Base-by-base conservation (phyloP, 2,329 filamentous ascomycete genomes). In the Microcera coccophila region DNA sequence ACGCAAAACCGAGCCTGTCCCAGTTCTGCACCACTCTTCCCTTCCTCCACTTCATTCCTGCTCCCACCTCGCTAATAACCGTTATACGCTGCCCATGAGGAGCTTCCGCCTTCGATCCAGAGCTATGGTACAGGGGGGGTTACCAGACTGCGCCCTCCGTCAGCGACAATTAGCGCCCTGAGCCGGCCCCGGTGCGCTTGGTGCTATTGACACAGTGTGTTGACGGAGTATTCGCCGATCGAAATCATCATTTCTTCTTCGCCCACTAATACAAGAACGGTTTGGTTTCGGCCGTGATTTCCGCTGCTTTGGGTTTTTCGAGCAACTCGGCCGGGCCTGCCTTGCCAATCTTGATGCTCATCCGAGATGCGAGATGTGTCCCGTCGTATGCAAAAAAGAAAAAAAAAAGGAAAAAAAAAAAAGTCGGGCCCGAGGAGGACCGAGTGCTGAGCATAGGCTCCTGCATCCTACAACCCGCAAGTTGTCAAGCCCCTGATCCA, bases 81-180 rank as follows among this genome's bases (percentile, higher is more conserved):
- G 33, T 35, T 5, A 35, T 35, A 20, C 33, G 16, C 17, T 17
- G 37, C 37, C 37, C 31, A 24, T 31, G 22, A 24, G 29, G 37
- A 12, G 26, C 34, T 34, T 43, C 39, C 40, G 43, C 41, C 43
- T 42, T 48, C 36, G 43, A 46, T 49, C 51, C 49, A 39, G 48
- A 52, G 43, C 14, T 44, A 36, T 45, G 48, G 51, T 42, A 53
- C 34, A 49, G 41, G 45, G n/a, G 45, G 35, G 40, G 41, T 29
- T 48, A 26, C 29, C 36, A 46, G 41, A 38, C 46, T 38, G 36
- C 41, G 36, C 34, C 37, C 45, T 38, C 38, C 26, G 32, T 37
- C 40, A 28, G 19, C 35, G 29, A 34, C 38, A 39, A 39, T 39
- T 41, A 34, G 33, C 28, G 35, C n/a, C 16, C 28, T 33, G 33